phyloP scores from a whole-genome alignment of 2,329 filamentous ascomycete species.

The Fusarium robinianum region DNA sequence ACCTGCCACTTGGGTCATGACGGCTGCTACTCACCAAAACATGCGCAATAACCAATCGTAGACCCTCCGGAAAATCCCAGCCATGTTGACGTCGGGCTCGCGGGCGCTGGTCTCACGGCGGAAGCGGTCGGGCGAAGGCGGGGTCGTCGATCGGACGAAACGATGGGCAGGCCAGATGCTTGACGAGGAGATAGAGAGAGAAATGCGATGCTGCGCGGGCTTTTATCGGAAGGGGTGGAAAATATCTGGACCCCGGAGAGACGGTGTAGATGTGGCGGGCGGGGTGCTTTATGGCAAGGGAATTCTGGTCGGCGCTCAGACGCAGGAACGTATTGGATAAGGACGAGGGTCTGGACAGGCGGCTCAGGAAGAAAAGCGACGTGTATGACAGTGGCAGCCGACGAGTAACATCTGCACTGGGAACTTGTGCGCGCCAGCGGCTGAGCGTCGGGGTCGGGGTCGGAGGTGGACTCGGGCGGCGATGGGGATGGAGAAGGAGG shows the following conservation, averaged over 20 bases:
- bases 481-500: conserved; percentile 36
- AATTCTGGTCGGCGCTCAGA: conserved; percentile 37
- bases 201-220: conserved; percentile 14
- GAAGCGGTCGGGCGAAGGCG: conserved; percentile 34
- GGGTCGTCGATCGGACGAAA: conserved; percentile 30
- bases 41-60: conserved; percentile 98
- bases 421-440: conserved; percentile 36
- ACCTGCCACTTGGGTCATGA: conserved; percentile 12
- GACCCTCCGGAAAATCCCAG: conserved; percentile 87
- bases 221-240: conserved; percentile 12
- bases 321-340: conserved; percentile 24
- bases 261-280: conserved; percentile 32
- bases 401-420: conserved; percentile 37
- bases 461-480: conserved; percentile 28
- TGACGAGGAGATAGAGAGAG: conserved; percentile 9
- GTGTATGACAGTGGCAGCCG: conserved; percentile 36
- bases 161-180: conserved; percentile 14
- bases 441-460: conserved; percentile 32
- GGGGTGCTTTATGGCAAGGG: conserved; percentile 36
- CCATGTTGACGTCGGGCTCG: conserved; percentile 62
- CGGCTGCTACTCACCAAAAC: conserved; percentile 75
- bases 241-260: conserved; percentile 25
- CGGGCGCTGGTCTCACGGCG: conserved; percentile 29
- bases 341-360: conserved; percentile 26
- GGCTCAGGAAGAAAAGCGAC: conserved; percentile 35